phyloP scores from a whole-genome alignment of 2,329 filamentous ascomycete species.

The Pseudogymnoascus pannorum region DNA sequence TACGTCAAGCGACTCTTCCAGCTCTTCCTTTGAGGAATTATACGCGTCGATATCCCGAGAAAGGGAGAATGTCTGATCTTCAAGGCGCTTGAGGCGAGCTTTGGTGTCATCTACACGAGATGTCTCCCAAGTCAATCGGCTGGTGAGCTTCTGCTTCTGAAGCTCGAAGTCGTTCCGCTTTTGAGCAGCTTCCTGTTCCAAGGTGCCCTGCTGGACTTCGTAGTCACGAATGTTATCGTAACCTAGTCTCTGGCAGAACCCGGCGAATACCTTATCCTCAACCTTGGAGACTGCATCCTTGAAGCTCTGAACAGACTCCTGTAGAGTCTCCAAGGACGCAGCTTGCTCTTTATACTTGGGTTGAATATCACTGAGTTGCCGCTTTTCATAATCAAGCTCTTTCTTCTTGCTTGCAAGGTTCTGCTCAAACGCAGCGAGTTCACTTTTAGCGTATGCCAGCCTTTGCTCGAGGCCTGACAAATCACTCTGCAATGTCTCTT shows the following conservation, averaged over 20 bases:
- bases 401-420: conserved; percentile 80
- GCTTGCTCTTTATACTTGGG: conserved; percentile 72
- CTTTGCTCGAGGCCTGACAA: conserved; percentile 73
- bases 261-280: conserved; percentile 79
- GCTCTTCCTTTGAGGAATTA: conserved; percentile 62
- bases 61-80: conserved; percentile 59
- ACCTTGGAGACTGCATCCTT: conserved; percentile 65
- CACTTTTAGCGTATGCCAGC: conserved; percentile 62
- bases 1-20: conserved; percentile 65
- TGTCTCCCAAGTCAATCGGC: conserved; percentile 50
- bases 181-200: conserved; percentile 83
- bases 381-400: conserved; percentile 66
- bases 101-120: conserved; percentile 50
- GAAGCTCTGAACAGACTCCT: conserved; percentile 46
- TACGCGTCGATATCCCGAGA: conserved; percentile 63
- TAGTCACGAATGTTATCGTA: conserved; percentile 89
- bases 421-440: conserved; percentile 69
- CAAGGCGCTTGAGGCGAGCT: conserved; percentile 60
- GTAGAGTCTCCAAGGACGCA: conserved; percentile 57
- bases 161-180: conserved; percentile 81
- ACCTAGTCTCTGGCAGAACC: conserved; percentile 79
- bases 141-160: conserved; percentile 70
- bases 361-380: conserved; percentile 65
- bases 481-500: conserved; percentile 75
- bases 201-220: conserved; percentile 82